Percentiles rank a stretch among this genome's conserved stretches.
These are phyloP conservation scores for Byssoonygena ceratinophila DNA, from an alignment of 2,329 filamentous ascomycete species.

Conservation along the genomic window DNA sequence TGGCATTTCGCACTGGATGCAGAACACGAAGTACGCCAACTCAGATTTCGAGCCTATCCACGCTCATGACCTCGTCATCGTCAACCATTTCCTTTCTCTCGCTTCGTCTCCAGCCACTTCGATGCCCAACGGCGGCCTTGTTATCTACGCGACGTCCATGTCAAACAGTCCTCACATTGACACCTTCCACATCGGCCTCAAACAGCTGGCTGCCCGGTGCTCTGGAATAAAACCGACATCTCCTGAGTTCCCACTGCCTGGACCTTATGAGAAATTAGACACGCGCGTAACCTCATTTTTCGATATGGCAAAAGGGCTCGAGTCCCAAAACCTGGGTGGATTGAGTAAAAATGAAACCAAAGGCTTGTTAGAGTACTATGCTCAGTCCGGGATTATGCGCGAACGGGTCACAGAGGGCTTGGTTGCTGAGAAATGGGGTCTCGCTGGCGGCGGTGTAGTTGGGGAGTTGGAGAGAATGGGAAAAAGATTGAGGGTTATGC, in stretches of 20 bases:
- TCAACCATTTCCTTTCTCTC: conserved; percentile 63
- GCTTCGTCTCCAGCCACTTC: conserved; percentile 38
- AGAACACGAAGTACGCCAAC: conserved; percentile 61
- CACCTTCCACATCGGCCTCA: conserved; percentile 58
- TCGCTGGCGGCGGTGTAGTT: conserved; percentile 69
- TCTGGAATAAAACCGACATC: conserved; percentile 28
- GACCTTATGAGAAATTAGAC: conserved; percentile 46
- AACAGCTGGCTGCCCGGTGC: conserved; percentile 38
- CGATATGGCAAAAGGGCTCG: conserved; percentile 31
- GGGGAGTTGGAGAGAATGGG: conserved; percentile 71
- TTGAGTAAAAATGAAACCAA: conserved; percentile 65
- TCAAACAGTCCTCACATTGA: conserved; percentile 57
- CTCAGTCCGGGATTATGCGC: conserved; percentile 68
- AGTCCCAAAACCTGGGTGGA: conserved; percentile 51
- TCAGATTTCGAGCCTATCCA: conserved; percentile 65
- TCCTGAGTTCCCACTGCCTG: conserved; percentile 37
- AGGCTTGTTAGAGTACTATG: conserved; percentile 85
- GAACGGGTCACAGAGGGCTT: conserved; percentile 57
- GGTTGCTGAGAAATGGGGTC: conserved; percentile 72
- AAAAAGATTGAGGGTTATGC: conserved; percentile 34
- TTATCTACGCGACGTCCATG: conserved; percentile 63
- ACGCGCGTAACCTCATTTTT: conserved; percentile 41
- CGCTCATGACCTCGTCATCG: conserved; percentile 68
- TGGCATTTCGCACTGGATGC: conserved; percentile 72
- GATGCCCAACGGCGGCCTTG: conserved; percentile 62